phyloP scores from a whole-genome alignment of 257 asterid species.

The Solanum tarapatanum region DNA sequence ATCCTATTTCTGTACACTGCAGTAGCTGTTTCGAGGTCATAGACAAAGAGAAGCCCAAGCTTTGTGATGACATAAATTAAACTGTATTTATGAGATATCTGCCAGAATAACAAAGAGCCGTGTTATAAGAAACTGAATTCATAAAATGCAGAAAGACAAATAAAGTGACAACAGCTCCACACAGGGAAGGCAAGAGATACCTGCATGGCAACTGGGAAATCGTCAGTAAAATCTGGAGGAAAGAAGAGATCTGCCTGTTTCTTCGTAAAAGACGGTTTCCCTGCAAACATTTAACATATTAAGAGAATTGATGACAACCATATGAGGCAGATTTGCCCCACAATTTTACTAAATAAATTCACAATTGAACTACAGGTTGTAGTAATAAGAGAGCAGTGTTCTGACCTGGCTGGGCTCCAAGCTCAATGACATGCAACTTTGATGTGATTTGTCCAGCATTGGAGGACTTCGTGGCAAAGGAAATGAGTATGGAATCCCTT shows the following conservation, averaged over 20 bases:
- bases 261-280: slow-evolving; percentile 86
- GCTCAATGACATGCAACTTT: slow-evolving; percentile 91
- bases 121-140: slow-evolving; percentile 1
- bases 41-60: slow-evolving; percentile 97
- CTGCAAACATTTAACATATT: slow-evolving; percentile 20
- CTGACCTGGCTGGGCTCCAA: slow-evolving; percentile 95
- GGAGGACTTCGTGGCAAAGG: slow-evolving; percentile 76
- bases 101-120: slow-evolving; percentile 22
- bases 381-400: slow-evolving; percentile 1
- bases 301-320: neutral
- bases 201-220: slow-evolving; percentile 99
- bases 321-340: neutral
- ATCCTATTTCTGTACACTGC: slow-evolving; percentile 97
- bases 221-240: slow-evolving; percentile 96
- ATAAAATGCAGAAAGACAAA: neutral
- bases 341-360: neutral
- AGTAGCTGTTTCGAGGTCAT: slow-evolving; percentile 91
- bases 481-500: slow-evolving; percentile 83
- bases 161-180: neutral
- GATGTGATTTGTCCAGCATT: slow-evolving; percentile 85
- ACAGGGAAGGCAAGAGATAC: slow-evolving; percentile 20
- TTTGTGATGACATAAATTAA: slow-evolving; percentile 90
- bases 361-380: neutral
- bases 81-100: slow-evolving; percentile 90
- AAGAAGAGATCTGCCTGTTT: slow-evolving; percentile 98